Evolutionary conservation across 148 eudicot genomes (phyloP).

Genomic region (Amaranthus hypochondriacus): DNA sequence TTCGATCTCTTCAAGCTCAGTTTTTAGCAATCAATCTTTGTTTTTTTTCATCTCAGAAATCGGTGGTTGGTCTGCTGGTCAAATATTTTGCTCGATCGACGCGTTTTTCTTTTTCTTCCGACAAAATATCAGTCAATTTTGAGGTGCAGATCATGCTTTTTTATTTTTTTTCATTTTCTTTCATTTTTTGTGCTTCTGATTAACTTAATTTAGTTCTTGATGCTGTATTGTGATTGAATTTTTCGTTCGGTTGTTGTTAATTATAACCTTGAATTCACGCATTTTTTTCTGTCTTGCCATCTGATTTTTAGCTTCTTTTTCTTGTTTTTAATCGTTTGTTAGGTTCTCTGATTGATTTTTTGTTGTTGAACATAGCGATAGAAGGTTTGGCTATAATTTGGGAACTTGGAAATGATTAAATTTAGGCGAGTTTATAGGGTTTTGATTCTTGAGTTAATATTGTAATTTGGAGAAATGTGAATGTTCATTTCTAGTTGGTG

Average conservation of each 20-base stretch:
- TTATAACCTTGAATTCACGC: slow-evolving; percentile 24
- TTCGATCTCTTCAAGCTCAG: not conserved
- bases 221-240: not conserved
- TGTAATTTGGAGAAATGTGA: slow-evolving; percentile 1
- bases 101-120: slow-evolving; percentile 7
- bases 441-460: slow-evolving; percentile 5
- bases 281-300: not conserved
- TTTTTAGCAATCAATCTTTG: not conserved
- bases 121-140: not conserved
- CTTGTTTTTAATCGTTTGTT: not conserved
- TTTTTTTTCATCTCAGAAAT: not conserved
- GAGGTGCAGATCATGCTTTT: slow-evolving; percentile 23
- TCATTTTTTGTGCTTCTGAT: not conserved
- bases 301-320: not conserved
- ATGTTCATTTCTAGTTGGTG: slow-evolving; percentile 5
- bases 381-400: not conserved
- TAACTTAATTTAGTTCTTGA: not conserved
- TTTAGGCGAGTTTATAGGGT: slow-evolving; percentile 19
- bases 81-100: slow-evolving; percentile 17
- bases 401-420: slow-evolving; percentile 16
- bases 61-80: slow-evolving; percentile 17
- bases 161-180: not conserved
- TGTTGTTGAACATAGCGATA: slow-evolving; percentile 1
- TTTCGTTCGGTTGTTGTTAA: not conserved
- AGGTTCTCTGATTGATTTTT: not conserved